Evolutionary conservation across 768 basidiomycete genomes (phyloP), one percentile per base, ranked within the genome.

Genomic region (Cystofilobasidium bisporidii): DNA sequence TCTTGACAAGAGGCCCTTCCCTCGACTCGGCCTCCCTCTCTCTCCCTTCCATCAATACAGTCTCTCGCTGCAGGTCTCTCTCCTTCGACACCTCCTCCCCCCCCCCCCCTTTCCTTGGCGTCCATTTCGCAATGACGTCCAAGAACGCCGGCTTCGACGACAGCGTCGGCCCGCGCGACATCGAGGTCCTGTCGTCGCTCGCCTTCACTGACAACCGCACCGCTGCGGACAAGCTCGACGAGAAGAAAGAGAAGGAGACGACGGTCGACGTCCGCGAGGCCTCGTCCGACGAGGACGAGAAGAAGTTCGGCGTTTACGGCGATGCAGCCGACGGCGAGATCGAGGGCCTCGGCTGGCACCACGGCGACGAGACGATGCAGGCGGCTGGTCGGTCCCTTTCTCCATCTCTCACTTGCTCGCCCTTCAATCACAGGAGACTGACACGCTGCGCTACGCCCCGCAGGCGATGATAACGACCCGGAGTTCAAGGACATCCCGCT

Each of bases 401-500:
- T 50, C 2, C 6, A 2, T 24, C 14, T 24, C 11, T 50, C 26
- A n/a, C n/a, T n/a, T n/a, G n/a, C n/a, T n/a, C n/a, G n/a, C n/a
- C n/a, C n/a, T n/a, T n/a, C n/a, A n/a, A n/a, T n/a, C n/a, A n/a
- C n/a, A n/a, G n/a, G n/a, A n/a, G n/a, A n/a, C n/a, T n/a, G n/a
- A n/a, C n/a, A n/a, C n/a, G n/a, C n/a, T n/a, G 20, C 22, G 26
- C 48, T 28, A 11, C n/a, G 22, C 48, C 36, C 1, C 24, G n/a
- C 24, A 26, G 50, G 61, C 3, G 59, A 63, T 40, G 60, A 55
- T 32, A 36, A 64, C 36, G 62, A 63, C 33, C 62, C 62, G 1
- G 62, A 63, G 62, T 63, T 20, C 24, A 20, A n/a, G 5, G 22
- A 30, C 36, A 63, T 63, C 50, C 62, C 62, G 24, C 45, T 48